phyloP scores from a whole-genome alignment of 2,329 filamentous ascomycete species.

The Fusarium incarnatum region DNA sequence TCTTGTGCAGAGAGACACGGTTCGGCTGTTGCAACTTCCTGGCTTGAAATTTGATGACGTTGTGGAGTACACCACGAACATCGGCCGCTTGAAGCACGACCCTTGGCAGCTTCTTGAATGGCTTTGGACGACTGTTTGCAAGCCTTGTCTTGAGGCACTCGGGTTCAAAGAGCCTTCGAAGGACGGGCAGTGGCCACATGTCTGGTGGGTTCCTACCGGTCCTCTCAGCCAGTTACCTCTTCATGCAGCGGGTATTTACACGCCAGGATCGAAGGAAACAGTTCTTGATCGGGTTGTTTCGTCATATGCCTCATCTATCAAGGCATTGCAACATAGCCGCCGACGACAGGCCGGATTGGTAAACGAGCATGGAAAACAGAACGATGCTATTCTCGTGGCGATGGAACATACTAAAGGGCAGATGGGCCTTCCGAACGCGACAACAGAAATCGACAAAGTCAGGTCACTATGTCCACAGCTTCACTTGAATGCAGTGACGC shows the following conservation, averaged over 20 bases:
- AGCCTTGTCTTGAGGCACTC: background rate
- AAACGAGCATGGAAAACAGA: rapidly evolving
- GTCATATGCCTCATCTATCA: background rate
- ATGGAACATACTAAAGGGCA: rapidly evolving
- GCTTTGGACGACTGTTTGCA: background rate
- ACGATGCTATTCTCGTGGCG: background rate
- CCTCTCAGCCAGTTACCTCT: rapidly evolving
- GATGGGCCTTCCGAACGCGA: rapidly evolving
- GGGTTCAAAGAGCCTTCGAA: rapidly evolving
- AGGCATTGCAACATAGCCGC: background rate
- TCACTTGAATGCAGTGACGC: rapidly evolving
- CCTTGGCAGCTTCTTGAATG: background rate
- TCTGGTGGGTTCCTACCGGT: background rate
- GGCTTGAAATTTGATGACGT: rapidly evolving
- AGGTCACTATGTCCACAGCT: rapidly evolving
- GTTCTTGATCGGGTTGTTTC: background rate
- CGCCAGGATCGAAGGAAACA: rapidly evolving
- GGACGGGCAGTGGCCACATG: background rate
- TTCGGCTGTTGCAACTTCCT: background rate
- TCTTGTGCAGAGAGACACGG: background rate
- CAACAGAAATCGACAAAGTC: rapidly evolving
- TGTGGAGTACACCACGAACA: rapidly evolving
- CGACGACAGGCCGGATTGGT: rapidly evolving
- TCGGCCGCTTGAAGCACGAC: rapidly evolving
- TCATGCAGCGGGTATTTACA: rapidly evolving